phyloP scores from a whole-genome alignment of 1,284 basidiomycete species.

The Boletellus deceptivus region DNA sequence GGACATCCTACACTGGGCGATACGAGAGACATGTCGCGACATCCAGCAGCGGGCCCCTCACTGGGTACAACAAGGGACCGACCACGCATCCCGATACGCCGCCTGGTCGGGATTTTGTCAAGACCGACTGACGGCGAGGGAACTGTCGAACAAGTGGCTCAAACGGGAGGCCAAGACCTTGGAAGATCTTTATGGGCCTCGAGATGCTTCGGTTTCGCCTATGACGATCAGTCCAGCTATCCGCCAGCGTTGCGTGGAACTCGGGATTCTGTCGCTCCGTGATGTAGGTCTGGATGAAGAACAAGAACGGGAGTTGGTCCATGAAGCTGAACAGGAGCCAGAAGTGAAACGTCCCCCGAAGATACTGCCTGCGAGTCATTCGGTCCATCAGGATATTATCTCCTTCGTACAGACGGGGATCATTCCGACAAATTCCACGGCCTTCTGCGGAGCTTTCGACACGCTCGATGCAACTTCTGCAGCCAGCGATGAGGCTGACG shows the following conservation, averaged over 20 bases:
- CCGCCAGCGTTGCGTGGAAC: neutral
- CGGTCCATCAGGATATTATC: neutral
- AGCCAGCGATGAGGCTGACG: neutral
- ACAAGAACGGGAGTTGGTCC: neutral
- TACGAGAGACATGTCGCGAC: no score
- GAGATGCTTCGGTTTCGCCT: neutral
- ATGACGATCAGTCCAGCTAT: neutral
- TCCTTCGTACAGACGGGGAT: neutral
- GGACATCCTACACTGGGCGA: no score
- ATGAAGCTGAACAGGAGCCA: neutral
- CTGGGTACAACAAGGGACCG: neutral
- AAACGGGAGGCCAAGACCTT: neutral
- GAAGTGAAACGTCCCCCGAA: neutral
- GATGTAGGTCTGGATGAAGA: neutral
- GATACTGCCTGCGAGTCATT: neutral
- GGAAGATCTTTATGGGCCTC: neutral
- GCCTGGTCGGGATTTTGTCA: neutral
- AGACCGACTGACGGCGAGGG: neutral
- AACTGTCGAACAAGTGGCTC: neutral
- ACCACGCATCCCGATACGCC: neutral
- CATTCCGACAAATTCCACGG: neutral
- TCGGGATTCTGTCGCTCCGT: neutral
- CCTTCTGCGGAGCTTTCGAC: neutral
- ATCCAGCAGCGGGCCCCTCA: neutral
- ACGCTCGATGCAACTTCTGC: neutral